These are phyloP conservation scores for Pleoardoris graminearum DNA, from an alignment of 2,329 filamentous ascomycete genomes.

Conservation along the genomic window DNA sequence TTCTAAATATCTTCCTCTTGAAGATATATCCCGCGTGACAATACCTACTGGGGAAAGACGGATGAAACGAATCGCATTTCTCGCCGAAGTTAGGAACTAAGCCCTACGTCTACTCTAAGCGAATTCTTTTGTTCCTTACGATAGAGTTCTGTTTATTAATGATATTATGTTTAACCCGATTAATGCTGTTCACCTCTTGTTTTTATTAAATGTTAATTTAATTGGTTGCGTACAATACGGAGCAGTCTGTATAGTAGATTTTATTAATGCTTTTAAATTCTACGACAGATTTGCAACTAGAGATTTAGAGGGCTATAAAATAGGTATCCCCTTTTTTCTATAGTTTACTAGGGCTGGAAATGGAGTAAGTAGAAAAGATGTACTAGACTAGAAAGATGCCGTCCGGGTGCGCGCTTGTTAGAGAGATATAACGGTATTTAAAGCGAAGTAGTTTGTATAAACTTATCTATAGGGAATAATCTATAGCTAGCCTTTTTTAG, in stretches of 20 bases:
- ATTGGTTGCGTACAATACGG: conserved; percentile 61
- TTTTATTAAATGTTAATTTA: conserved; percentile 60
- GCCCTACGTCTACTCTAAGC: conserved; percentile 66
- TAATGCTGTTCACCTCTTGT: conserved; percentile 64
- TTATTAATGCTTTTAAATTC: conserved; percentile 66
- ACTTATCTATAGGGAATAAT: not conserved
- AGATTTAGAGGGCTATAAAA: conserved; percentile 65
- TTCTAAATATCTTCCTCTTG: conserved; percentile 61
- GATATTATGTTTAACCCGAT: conserved; percentile 66
- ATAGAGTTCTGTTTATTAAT: conserved; percentile 65
- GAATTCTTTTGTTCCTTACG: conserved; percentile 56
- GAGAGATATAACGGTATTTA: conserved; percentile 74
- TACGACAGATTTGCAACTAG: conserved; percentile 76
- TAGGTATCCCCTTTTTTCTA: conserved; percentile 68
- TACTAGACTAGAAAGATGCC: conserved; percentile 63
- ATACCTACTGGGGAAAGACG: conserved; percentile 65
- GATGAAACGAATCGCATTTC: conserved; percentile 72
- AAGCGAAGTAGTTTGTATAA: conserved; percentile 62
- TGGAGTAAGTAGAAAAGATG: conserved; percentile 61
- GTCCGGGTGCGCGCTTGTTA: conserved; percentile 74
- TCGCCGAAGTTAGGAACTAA: conserved; percentile 72
- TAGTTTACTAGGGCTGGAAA: conserved; percentile 62
- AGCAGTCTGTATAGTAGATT: conserved; percentile 72
- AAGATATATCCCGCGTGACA: conserved; percentile 60
- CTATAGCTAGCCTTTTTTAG: conserved; percentile 6